A percentile compares a stretch with the other conserved stretches of the same genome.
phyloP scores from a whole-genome alignment of 2,329 filamentous ascomycete species.

The Aspergillus fumigatus region DNA sequence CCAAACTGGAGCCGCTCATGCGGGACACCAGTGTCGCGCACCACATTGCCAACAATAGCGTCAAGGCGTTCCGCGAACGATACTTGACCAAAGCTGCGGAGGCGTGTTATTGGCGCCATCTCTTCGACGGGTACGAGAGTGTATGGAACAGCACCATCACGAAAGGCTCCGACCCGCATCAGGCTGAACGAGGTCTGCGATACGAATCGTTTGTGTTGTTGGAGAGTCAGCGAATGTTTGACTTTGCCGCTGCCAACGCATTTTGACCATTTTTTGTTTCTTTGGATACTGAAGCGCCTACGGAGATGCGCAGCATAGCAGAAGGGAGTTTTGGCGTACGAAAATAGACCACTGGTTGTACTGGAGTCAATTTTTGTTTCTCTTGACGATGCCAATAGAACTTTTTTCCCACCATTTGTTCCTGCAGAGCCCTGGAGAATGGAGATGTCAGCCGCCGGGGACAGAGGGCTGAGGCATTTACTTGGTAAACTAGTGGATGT shows the following conservation, averaged over 20 bases:
- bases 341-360: background rate
- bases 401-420: background rate
- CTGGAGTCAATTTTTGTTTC: background rate
- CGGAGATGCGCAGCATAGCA: background rate
- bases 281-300: background rate
- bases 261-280: background rate
- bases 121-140: conserved; percentile 29
- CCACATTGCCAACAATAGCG: conserved; percentile 45
- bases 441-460: background rate
- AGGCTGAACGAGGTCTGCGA: background rate
- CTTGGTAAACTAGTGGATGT: background rate
- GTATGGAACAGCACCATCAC: background rate
- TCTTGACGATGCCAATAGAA: background rate
- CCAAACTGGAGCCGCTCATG: conserved; percentile 36
- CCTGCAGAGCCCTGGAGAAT: background rate
- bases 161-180: background rate
- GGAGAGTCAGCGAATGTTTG: background rate
- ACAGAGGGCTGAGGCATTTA: background rate
- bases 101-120: conserved; percentile 49
- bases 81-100: conserved; percentile 50
- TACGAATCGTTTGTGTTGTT: background rate
- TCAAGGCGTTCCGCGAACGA: conserved; percentile 44
- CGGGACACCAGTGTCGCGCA: conserved; percentile 35
- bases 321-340: background rate
- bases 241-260: background rate